A percentile compares a stretch with the other conserved stretches of the same genome.
Conservation (phyloP, 805 yeast species). For the Candida vaughaniae region DNA sequence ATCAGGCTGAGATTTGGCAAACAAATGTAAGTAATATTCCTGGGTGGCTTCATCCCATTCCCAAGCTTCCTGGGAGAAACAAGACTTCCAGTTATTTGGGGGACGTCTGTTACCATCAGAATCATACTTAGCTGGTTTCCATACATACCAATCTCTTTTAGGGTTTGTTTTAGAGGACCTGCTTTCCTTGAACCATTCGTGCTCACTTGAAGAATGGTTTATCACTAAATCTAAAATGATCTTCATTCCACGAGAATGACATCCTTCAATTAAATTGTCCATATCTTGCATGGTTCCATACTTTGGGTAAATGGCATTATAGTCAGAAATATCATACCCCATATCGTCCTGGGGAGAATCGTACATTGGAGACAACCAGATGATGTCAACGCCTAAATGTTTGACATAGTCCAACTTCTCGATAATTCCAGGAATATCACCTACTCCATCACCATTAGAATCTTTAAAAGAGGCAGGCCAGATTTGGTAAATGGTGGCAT, state of each 20-base stretch:
- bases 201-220: constrained; percentile 57
- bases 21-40: constrained; percentile 55
- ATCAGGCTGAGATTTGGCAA: constrained; percentile 57
- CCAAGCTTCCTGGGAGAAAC: constrained; percentile 59
- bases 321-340: constrained; percentile 62
- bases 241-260: constrained; percentile 50
- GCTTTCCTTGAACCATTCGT: constrained; percentile 58
- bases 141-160: constrained; percentile 61
- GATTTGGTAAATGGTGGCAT: constrained; percentile 54
- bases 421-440: constrained; percentile 56
- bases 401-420: constrained; percentile 52
- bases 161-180: constrained; percentile 49
- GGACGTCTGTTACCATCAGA: constrained; percentile 50
- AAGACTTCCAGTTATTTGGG: constrained; percentile 57
- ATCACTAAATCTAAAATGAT: constrained; percentile 56
- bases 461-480: constrained; percentile 64
- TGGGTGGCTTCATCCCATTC: constrained; percentile 50
- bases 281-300: constrained; percentile 57
- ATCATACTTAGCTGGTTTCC: constrained; percentile 52
- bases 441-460: constrained; percentile 58
- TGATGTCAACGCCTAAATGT: constrained; percentile 47
- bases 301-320: constrained; percentile 49
- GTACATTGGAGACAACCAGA: constrained; percentile 60
- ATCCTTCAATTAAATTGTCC: constrained; percentile 45
- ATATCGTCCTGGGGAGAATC: constrained; percentile 61